Evolutionary conservation across 768 basidiomycete species (phyloP), one percentile per base, ranked within the genome.

Genomic region (Naganishia randhawae): DNA sequence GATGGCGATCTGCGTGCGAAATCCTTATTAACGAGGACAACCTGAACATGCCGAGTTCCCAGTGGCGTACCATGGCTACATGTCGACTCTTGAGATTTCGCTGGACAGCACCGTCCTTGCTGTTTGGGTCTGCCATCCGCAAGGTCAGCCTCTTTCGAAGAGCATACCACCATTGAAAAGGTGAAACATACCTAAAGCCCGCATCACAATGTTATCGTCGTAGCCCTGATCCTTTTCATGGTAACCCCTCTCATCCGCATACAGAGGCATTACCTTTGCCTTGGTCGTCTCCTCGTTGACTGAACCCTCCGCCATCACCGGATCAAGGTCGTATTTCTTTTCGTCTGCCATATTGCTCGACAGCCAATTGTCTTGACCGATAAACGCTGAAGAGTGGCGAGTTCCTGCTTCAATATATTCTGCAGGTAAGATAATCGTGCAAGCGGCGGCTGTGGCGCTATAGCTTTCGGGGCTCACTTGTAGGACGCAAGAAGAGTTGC

Each of bases 41-140:
- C 4, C 51, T 32, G 50, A 19, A 19, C 32, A 41, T 17, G n/a
- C 8, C 17, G 45, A 14, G 27, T 17, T 29, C 35, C 9, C 6
- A 41, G 63, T 42, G 7, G 33, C 68, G 17, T 29, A 69, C 68
- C 78, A 80, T 80, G 9, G 77, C 74, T 73, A 80, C 73, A 63
- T 80, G 78, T 29, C 78, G 62, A 50, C 75, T 73, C 70, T 80
- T 76, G 62, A 80, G 72, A 13, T 74, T 74, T 25, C 78, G 74
- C 53, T 78, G 73, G 16, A 79, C 74, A 11, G 68, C 70, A 5
- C 77, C 69, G 41, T 70, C 63, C 37, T 65, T 50, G 50, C 19
- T 42, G 39, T 65, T 50, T 2, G 69, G 63, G 41, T 70, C 69
- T 67, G 50, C 3, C 8, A n/a, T 35, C 2, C 31, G 22, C 35